Evolutionary conservation across 805 yeast species (phyloP), one percentile per base, ranked within the genome.

Genomic region (Kazachstania bromeliacearum): DNA sequence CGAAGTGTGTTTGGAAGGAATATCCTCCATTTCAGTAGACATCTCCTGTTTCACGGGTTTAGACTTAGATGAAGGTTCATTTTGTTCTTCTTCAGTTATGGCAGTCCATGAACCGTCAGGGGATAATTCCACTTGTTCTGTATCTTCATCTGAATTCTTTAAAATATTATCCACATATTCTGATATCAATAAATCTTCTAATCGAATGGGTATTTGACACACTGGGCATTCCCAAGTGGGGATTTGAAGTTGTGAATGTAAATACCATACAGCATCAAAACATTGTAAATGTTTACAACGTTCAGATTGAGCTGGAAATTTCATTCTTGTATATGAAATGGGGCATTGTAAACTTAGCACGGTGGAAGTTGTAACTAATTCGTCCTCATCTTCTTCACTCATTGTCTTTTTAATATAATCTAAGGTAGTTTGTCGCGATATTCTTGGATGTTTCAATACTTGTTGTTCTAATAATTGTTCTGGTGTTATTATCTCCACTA

Each of bases 151-250:
- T 0, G 87, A 75, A 2, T 54, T 50, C 2, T 66, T 52, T 15
- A 89, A 50, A 33, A 89, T 75, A 10, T 79, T 81, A 28, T 56
- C 51, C 33, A 84, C 72, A 52, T 75, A 89, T 42, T 84, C 95
- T 45, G 84, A 85, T 0, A 87, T 63, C 0, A 80, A 77, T 36
- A 92, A 54, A 42, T 78, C 79, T 12, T 70, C 69, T 12, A 77
- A 62, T 2, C 64, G 59, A 2, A 85, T 60, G 2, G 51, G 52
- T 4, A 59, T 62, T 42, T 71, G 72, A 54, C 98, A 92, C 3
- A 85, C 68, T 0, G 96, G 96, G 52, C 98, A 92, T 35, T 63
- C 62, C 96, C 96, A 89, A 0, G 83, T 73, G 0, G 95, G 81
- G 0, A 82, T 74, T 52, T 81, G 89, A 37, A 67, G 66, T 55